Base-by-base conservation (phyloP, 139 green algal genomes). In the Desmodesmus armatus region DNA sequence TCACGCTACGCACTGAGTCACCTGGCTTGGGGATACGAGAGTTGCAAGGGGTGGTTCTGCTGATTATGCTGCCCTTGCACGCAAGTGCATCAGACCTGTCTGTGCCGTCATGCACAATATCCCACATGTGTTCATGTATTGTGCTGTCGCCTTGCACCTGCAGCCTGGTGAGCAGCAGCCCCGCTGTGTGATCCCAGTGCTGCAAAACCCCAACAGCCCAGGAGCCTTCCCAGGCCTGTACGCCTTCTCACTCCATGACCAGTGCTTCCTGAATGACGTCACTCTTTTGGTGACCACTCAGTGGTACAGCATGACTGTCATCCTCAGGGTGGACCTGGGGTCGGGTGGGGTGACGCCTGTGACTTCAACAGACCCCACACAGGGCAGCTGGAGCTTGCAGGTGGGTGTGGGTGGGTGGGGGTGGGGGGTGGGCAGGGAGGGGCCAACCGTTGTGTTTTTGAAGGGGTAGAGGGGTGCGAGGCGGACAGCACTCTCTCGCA, bases 281-380 rank as follows among this genome's bases (percentile, higher is more conserved):
- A 47, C 84, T 9, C 66, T 98, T 82, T 70, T 97, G 78, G 39
- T 96, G 3, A 95, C 85, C 44, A 94, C 87, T 9, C 91, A 95
- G 83, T 98, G 94, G 95, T 87, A 92, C 85, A 90, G 84, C 67
- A 39, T 82, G 49, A 83, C 47, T 23, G 91, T 91, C 0, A 90
- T 98, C 7, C 51, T 95, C 27, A 87, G 90, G 3, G 85, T 98
- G 3, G 83, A 93, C 67, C 65, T 94, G 11, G 23, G 75, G 2
- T 88, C 77, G 2, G 90, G 91, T 17, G 9, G 11, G 5, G 85
- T 93, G 1, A 62, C 15, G 3, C 79, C 87, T 13, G 55, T 91
- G 19, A 88, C 85, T 3, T 78, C 89, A 17, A 65, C 72, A 51
- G 88, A 92, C 7, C 29, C 77, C 19, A 47, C 49, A 15, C n/a